These are phyloP conservation scores for Backusella luteola DNA, from an alignment of 192 early-diverging fungal species.

Conservation along the genomic window DNA sequence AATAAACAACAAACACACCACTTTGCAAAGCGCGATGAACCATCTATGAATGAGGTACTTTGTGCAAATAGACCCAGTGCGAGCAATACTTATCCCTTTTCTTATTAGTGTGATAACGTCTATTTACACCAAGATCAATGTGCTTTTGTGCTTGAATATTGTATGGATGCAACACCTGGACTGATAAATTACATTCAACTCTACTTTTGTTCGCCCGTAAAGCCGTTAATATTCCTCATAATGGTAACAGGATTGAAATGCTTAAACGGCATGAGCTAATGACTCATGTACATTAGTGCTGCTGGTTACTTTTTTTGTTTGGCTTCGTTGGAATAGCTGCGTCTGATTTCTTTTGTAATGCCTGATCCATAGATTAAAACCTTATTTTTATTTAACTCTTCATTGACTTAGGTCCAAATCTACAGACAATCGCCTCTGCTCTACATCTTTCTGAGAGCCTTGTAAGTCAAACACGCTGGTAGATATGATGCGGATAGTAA, in stretches of 20 bases:
- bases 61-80: neutral
- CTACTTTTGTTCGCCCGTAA: constrained; percentile 52
- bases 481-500: neutral
- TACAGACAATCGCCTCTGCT: constrained; percentile 71
- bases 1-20: neutral
- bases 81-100: neutral
- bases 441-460: constrained; percentile 83
- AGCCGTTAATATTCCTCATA: constrained; percentile 36
- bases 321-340: constrained; percentile 76
- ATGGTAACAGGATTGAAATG: constrained; percentile 39
- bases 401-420: constrained; percentile 64
- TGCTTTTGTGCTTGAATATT: constrained; percentile 58
- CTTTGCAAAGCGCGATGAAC: constrained; percentile 6
- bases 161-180: constrained; percentile 60
- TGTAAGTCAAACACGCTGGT: constrained; percentile 27
- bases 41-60: neutral
- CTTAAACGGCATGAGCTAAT: neutral
- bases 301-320: constrained; percentile 75
- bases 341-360: constrained; percentile 77
- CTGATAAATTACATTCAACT: constrained; percentile 57
- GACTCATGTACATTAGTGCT: constrained; percentile 30
- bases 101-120: constrained; percentile 46
- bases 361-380: neutral
- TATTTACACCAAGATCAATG: constrained; percentile 56
- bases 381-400: neutral